Percentiles rank a stretch among this genome's conserved stretches.
Conservation (phyloP, 768 basidiomycete genomes). For the Mrakia gelida region DNA sequence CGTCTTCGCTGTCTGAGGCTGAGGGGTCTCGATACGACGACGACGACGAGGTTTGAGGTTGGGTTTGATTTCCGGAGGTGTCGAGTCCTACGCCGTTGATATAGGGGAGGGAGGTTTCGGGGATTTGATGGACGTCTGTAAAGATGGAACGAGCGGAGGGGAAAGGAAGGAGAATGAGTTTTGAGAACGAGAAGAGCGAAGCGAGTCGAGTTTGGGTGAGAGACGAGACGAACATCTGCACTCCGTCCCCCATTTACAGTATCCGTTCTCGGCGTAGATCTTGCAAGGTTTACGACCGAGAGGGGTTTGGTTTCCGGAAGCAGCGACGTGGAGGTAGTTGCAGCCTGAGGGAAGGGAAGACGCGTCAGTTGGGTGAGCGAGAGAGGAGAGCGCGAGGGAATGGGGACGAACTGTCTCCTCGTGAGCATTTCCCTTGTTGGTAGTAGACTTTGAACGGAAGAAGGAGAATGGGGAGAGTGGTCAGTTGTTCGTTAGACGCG, state of each 20-base stretch:
- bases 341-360: not conserved
- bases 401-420: constrained; percentile 9
- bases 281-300: constrained; percentile 23
- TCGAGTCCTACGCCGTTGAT: not conserved
- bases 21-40: not conserved
- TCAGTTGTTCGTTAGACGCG: not conserved
- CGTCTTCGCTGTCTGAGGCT: constrained; percentile 10
- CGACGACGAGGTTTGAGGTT: not conserved
- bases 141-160: not conserved
- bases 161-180: not conserved
- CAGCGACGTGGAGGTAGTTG: constrained; percentile 21
- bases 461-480: not conserved
- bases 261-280: constrained; percentile 7
- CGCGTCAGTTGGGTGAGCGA: not conserved
- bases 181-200: not conserved
- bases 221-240: not conserved
- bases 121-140: not conserved
- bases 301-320: not conserved
- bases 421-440: constrained; percentile 7
- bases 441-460: not conserved
- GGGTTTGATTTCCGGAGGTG: too few species aligned
- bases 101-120: not conserved
- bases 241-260: not conserved
- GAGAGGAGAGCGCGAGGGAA: not conserved
- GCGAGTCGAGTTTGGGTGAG: not conserved